A percentile compares a stretch with the other conserved stretches of the same genome.
Evolutionary conservation across 2,329 filamentous ascomycete genomes (phyloP).

Genomic region (Aureobasidium pullulans): DNA sequence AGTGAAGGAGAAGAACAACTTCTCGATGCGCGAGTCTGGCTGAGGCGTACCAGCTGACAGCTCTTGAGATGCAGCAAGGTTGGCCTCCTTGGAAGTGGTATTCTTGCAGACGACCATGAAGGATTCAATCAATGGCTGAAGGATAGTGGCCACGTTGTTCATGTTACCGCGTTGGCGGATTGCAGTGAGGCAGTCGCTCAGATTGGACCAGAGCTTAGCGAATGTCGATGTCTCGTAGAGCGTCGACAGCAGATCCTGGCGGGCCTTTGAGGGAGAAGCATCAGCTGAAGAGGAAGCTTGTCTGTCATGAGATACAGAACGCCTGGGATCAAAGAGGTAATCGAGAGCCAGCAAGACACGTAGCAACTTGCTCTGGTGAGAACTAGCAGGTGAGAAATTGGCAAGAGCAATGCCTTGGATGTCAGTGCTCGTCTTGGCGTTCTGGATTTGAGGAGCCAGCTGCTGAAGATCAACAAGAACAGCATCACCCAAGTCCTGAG

Average conservation of each 20-base stretch:
- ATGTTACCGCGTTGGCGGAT: conserved; percentile 91
- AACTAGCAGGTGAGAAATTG: conserved; percentile 92
- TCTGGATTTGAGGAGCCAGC: conserved; percentile 76
- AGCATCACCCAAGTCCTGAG: conserved; percentile 72
- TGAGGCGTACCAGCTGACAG: conserved; percentile 64
- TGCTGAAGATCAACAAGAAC: conserved; percentile 81
- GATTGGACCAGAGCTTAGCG: conserved; percentile 80
- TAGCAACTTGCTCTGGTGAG: conserved; percentile 92
- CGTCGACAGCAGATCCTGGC: conserved; percentile 76
- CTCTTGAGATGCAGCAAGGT: conserved; percentile 49
- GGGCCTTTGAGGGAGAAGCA: conserved; percentile 53
- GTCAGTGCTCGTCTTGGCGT: conserved; percentile 82
- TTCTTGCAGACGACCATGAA: conserved; percentile 99
- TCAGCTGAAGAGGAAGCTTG: conserved; percentile 35
- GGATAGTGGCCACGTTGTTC: conserved; percentile 92
- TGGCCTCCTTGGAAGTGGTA: conserved; percentile 67
- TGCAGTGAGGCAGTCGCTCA: conserved; percentile 79
- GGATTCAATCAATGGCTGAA: conserved; percentile 88
- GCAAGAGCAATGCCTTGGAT: conserved; percentile 89
- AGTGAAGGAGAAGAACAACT: conserved; percentile 92
- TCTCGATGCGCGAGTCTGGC: conserved; percentile 76
- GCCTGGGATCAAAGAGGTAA: conserved; percentile 84
- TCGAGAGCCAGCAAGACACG: conserved; percentile 89
- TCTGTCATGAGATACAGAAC: conserved; percentile 49
- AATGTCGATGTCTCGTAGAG: conserved; percentile 91